Evolutionary conservation across 768 basidiomycete species (phyloP), one percentile per base, ranked within the genome.

Genomic region (Lentinula sp.): DNA sequence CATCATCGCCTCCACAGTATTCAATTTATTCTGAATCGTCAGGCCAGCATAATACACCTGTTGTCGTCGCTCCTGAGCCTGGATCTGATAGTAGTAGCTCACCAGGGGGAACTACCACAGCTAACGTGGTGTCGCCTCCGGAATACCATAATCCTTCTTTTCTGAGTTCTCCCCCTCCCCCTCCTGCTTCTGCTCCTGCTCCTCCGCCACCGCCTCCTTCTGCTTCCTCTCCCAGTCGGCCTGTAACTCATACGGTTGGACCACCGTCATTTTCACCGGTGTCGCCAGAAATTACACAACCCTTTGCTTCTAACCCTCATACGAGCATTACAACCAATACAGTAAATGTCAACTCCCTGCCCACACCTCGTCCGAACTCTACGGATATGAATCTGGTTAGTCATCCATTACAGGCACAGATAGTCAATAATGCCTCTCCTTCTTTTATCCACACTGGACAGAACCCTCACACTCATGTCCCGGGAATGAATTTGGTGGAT

Each of bases 31-130:
- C 53, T 9, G 39, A 55, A 9, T 23, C 39, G 41, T 37, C 39
- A 41, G 36, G 4, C 6, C 39, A 55, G 9, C 33, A 61, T 66
- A 4, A 69, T 69, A 4, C 70, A 69, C 61, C 58, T 54, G 4
- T 53, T 57, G 51, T 32, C 18, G 32, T 18, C 2, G 33, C 13
- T 35, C 15, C 53, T 8, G 36, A 2, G 33, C n/a, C 18, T 45
- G 50, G 28, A 3, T 28, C 28, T 28, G 28, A 3, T 2, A 28
- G 28, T 28, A 28, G 62, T 5, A 53, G 52, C 13, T 35, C 61
- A 54, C 57, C 58, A 16, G 49, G 58, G 10, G 50, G 56, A 28
- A 3, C 28, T 28, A 60, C 42, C 67, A 59, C n/a, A 63, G 63
- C 52, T 68, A 68, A 63, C 65, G 65, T 50, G 20, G n/a, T 16